Percentiles rank a stretch among this genome's conserved stretches.
Evolutionary conservation across 371 early-diverging fungal genomes (phyloP).

Genomic region (Mortierella sp.): DNA sequence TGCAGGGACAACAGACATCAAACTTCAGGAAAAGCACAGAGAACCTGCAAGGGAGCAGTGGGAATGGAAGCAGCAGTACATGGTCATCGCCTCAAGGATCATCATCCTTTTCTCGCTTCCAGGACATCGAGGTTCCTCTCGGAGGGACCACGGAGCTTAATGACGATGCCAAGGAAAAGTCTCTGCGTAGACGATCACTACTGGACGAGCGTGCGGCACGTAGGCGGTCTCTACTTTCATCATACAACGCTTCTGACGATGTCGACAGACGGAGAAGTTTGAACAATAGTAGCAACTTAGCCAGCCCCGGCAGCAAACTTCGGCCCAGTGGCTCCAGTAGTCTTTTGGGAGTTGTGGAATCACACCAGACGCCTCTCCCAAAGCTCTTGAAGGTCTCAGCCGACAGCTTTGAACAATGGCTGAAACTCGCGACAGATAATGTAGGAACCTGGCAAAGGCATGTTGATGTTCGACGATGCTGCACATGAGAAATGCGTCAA

Average conservation of each 20-base stretch:
- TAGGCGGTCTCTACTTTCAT: conserved; percentile 36
- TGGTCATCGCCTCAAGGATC: conserved; percentile 18
- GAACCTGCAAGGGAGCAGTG: conserved; percentile 1
- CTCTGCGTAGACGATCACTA: conserved; percentile 42
- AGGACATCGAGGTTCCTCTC: conserved; percentile 52
- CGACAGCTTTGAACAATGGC: conserved; percentile 93
- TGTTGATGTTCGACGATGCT: conserved; percentile 3
- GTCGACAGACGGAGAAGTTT: conserved; percentile 24
- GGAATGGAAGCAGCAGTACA: background rate
- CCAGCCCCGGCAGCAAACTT: conserved; percentile 26
- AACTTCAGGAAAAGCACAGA: conserved; percentile 19
- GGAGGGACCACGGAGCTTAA: conserved; percentile 50
- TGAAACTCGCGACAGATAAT: conserved; percentile 97
- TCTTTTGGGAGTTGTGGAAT: conserved; percentile 43
- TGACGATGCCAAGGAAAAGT: conserved; percentile 53
- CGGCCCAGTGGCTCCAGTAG: conserved; percentile 46
- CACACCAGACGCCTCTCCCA: conserved; percentile 35
- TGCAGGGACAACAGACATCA: conserved; percentile 11
- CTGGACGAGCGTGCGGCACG: conserved; percentile 51
- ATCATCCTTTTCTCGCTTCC: conserved; percentile 43
- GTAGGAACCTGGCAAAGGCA: conserved; percentile 55
- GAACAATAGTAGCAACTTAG: conserved; percentile 20
- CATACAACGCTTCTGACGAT: conserved; percentile 16
- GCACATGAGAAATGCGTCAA: no score
- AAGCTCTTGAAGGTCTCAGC: conserved; percentile 42